These are phyloP conservation scores for Fomes fomentarius DNA, from an alignment of 1,284 basidiomycete species.

Conservation along the genomic window DNA sequence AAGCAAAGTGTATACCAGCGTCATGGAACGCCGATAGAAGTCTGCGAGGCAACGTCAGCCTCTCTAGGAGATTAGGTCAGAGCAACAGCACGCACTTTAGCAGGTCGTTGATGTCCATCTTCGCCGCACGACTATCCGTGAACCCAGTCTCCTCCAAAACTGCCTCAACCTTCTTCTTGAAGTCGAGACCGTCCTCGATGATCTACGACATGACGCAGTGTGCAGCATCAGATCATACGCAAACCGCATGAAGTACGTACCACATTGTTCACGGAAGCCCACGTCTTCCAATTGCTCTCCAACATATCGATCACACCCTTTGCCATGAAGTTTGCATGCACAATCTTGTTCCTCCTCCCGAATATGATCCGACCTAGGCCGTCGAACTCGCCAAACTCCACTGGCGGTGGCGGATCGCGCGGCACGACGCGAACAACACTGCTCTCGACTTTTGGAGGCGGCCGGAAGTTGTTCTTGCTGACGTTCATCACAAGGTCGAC, in stretches of 20 bases:
- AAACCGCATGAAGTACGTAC: slow-evolving; percentile 42
- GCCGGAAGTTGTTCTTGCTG: slow-evolving; percentile 94
- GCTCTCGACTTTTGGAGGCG: slow-evolving; percentile 94
- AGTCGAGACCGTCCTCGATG: slow-evolving; percentile 70
- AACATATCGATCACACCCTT: slow-evolving; percentile 95
- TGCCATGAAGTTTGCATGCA: slow-evolving; percentile 88
- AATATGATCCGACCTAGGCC: slow-evolving; percentile 93
- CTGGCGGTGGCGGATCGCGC: slow-evolving; percentile 92
- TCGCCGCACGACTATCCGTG: slow-evolving; percentile 72
- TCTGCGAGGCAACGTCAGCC: slow-evolving; percentile 35
- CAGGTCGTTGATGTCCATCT: slow-evolving; percentile 83
- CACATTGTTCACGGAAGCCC: slow-evolving; percentile 83
- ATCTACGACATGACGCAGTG: slow-evolving; percentile 47
- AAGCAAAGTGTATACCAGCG: slow-evolving; percentile 82
- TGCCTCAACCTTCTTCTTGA: slow-evolving; percentile 76
- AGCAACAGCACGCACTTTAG: slow-evolving; percentile 52
- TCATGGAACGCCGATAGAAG: slow-evolving; percentile 82
- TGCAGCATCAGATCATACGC: not conserved
- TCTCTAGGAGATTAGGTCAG: not conserved
- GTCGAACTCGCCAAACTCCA: slow-evolving; percentile 98
- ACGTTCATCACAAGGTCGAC: slow-evolving; percentile 98
- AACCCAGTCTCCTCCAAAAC: slow-evolving; percentile 72
- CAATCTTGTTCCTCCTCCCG: slow-evolving; percentile 87
- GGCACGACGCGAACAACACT: slow-evolving; percentile 92
- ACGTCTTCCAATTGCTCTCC: slow-evolving; percentile 94